Evolutionary conservation across 306 rosid species (phyloP).

Genomic region (Lotus japonicus): DNA sequence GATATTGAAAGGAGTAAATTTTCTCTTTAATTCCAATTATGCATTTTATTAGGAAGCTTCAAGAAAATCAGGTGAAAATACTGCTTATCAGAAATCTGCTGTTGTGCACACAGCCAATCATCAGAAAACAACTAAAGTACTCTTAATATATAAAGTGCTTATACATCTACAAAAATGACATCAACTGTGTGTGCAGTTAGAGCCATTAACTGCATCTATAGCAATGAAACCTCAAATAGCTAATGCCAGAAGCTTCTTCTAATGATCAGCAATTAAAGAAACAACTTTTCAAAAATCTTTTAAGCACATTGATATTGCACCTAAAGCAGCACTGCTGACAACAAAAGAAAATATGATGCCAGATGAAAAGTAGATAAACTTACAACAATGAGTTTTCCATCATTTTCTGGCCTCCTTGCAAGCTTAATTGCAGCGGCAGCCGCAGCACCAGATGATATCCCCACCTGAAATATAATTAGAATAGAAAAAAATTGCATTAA

Average conservation of each 20-base stretch:
- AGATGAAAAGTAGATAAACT: conserved; percentile 28
- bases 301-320: not conserved
- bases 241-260: not conserved
- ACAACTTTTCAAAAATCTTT: not conserved
- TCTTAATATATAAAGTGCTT: too few relatives aligned
- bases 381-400: conserved; percentile 94
- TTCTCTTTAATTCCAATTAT: too few relatives aligned
- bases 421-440: conserved; percentile 82
- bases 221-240: not conserved
- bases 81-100: too few relatives aligned
- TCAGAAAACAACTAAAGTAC: too few relatives aligned
- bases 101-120: too few relatives aligned
- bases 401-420: conserved; percentile 78
- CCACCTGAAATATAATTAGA: conserved; percentile 49
- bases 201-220: not conserved
- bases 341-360: not conserved
- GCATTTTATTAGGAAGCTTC: too few relatives aligned
- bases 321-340: not conserved
- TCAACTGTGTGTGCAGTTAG: not conserved
- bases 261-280: not conserved
- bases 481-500: not conserved
- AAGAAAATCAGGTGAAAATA: too few relatives aligned
- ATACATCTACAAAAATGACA: too few relatives aligned
- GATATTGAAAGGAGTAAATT: too few relatives aligned
- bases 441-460: conserved; percentile 97